Conservation (phyloP, 1,284 basidiomycete species). For the Malassezia caprae region DNA sequence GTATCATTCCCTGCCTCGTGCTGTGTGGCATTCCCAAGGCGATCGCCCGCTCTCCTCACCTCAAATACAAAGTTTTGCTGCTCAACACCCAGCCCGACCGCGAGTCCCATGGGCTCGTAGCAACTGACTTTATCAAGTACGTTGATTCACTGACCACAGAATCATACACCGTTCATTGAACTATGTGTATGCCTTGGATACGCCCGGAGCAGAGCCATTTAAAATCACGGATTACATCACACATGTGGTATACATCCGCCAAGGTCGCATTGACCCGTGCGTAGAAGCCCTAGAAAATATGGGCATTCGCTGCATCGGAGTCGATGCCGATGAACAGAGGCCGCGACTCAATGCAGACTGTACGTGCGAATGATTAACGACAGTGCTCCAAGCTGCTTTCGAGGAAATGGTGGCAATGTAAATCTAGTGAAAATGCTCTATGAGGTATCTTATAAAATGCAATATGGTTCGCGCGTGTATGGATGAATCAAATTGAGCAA, state of each 20-base stretch:
- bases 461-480: neutral
- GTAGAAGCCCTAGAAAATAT: conserved; percentile 1
- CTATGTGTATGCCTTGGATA: conserved; percentile 19
- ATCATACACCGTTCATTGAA: conserved; percentile 66
- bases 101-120: conserved; percentile 76
- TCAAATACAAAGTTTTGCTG: conserved; percentile 73
- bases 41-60: conserved; percentile 64
- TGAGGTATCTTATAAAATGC: neutral
- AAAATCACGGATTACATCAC: conserved; percentile 54
- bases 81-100: conserved; percentile 80
- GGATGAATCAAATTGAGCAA: neutral
- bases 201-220: neutral
- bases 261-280: conserved; percentile 27
- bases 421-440: neutral
- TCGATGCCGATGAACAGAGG: neutral
- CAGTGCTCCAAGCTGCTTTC: neutral
- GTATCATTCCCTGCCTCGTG: conserved; percentile 77
- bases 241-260: conserved; percentile 68
- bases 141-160: conserved; percentile 49
- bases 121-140: conserved; percentile 70
- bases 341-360: neutral
- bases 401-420: neutral
- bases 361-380: neutral
- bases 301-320: conserved; percentile 7
- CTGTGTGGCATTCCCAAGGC: conserved; percentile 68